Evolutionary conservation across 2,329 filamentous ascomycete genomes (phyloP), one percentile per base, ranked within the genome.

Genomic region (Calonectria hongkongensis): DNA sequence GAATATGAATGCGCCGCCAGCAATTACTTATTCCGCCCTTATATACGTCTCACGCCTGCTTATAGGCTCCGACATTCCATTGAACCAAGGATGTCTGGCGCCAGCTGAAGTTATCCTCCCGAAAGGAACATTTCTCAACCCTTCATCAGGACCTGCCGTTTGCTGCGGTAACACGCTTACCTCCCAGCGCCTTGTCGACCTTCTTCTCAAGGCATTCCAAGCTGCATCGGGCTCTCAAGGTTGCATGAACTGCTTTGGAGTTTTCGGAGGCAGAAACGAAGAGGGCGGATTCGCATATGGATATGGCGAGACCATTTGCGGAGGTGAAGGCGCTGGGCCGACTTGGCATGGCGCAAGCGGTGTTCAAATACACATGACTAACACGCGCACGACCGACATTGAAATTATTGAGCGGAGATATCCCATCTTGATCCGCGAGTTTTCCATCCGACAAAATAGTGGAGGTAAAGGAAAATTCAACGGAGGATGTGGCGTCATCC

Each of bases 171-270:
- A 81, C 68, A 79, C 78, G 7, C 73, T 77, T 12, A 82, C 82
- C 7, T 82, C 81, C 10, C 81, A 83, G 70, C 78, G 81, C 0
- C 75, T 83, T 21, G 78, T 78, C 18, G 94, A 95, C 78, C 92
- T 94, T 9, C 92, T 95, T 2, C 88, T 95, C 72, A 93, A 92
- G 78, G 93, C 93, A 1, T 95, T 95, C 87, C 87, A 89, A 60
- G 93, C 93, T 2, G 94, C 92, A 74, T 92, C 93, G 1, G 94
- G 93, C 4, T 91, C 88, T 1, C 94, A 95, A 78, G 94, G 94
- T 18, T 93, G 94, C 82, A 93, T 92, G 81, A 95, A 95, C 83
- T 95, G 95, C 79, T 86, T 95, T 7, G 95, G 93, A 0, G 95
- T 95, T 79, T 94, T 93, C 66, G 94, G 94, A 79, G 74, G 74